phyloP scores from a whole-genome alignment of 176 grass and related monocot genomes.

The Oropetium thomaeum region DNA sequence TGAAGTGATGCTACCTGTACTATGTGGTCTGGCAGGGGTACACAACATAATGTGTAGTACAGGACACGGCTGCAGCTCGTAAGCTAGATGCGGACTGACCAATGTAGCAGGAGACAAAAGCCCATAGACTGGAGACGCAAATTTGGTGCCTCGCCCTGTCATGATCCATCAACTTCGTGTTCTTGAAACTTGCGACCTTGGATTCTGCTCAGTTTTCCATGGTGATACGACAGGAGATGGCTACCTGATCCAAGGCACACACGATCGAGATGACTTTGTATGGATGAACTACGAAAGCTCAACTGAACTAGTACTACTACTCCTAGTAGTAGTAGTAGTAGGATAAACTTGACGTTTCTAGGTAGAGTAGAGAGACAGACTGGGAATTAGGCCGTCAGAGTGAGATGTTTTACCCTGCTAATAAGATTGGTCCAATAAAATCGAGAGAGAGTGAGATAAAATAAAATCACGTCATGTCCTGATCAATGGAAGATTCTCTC shows the following conservation, averaged over 20 bases:
- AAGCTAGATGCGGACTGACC: slow-evolving; percentile 1
- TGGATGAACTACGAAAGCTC: slow-evolving; percentile 5
- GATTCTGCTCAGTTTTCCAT: slow-evolving; percentile 5
- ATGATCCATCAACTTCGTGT: slow-evolving; percentile 5
- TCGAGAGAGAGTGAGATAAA: neutral
- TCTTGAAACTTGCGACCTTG: slow-evolving; percentile 17
- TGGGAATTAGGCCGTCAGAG: neutral
- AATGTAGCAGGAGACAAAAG: slow-evolving; percentile 20
- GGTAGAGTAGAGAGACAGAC: slow-evolving; percentile 2
- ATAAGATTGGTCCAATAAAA: neutral
- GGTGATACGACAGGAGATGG: neutral
- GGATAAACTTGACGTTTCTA: slow-evolving; percentile 12
- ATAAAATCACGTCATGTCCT: slow-evolving; percentile 11
- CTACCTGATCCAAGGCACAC: neutral
- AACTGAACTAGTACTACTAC: no score
- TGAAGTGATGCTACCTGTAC: slow-evolving; percentile 6
- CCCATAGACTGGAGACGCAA: slow-evolving; percentile 7
- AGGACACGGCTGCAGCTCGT: neutral
- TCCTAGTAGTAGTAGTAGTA: neutral
- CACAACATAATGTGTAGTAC: neutral
- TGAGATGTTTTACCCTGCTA: slow-evolving; percentile 15
- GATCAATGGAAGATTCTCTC: slow-evolving; percentile 41
- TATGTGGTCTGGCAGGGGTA: neutral
- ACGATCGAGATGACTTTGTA: neutral
- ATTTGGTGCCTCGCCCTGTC: slow-evolving; percentile 17